Conservation (phyloP, 106 monocot genomes). For the Allium sativum region DNA sequence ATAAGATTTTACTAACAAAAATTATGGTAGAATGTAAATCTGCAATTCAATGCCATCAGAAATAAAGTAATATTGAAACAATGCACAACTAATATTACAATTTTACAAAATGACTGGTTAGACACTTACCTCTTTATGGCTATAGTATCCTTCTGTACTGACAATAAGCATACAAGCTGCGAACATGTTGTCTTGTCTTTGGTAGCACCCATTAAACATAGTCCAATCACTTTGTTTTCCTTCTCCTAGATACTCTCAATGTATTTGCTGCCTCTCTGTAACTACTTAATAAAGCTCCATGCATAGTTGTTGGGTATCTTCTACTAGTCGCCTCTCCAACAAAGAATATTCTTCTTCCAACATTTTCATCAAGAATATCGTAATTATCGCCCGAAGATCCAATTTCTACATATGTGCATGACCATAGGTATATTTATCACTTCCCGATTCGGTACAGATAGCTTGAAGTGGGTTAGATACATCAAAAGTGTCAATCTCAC, state of each 20-base stretch:
- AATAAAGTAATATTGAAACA: too few species aligned
- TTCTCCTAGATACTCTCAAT: slow-evolving; percentile 37
- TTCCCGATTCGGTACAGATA: slow-evolving; percentile 85
- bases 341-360: slow-evolving; percentile 80
- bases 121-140: too few species aligned
- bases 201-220: too few species aligned
- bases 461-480: slow-evolving; percentile 83
- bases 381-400: slow-evolving; percentile 98
- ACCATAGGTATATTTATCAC: slow-evolving; percentile 74
- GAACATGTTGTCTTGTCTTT: too few species aligned
- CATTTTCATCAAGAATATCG: slow-evolving; percentile 77
- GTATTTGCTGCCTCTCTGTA: slow-evolving; percentile 93
- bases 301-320: slow-evolving; percentile 92
- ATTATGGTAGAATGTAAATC: too few species aligned
- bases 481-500: slow-evolving; percentile 82
- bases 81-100: too few species aligned
- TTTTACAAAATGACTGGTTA: too few species aligned
- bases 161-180: too few species aligned
- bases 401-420: slow-evolving; percentile 82
- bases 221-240: not conserved
- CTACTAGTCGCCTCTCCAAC: slow-evolving; percentile 93
- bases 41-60: too few species aligned
- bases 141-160: too few species aligned
- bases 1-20: too few species aligned
- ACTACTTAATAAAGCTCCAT: slow-evolving; percentile 90